These are phyloP conservation scores for Cyclospora cayetanensis DNA, from an alignment of 169 alveolate genomes.

Conservation along the genomic window DNA sequence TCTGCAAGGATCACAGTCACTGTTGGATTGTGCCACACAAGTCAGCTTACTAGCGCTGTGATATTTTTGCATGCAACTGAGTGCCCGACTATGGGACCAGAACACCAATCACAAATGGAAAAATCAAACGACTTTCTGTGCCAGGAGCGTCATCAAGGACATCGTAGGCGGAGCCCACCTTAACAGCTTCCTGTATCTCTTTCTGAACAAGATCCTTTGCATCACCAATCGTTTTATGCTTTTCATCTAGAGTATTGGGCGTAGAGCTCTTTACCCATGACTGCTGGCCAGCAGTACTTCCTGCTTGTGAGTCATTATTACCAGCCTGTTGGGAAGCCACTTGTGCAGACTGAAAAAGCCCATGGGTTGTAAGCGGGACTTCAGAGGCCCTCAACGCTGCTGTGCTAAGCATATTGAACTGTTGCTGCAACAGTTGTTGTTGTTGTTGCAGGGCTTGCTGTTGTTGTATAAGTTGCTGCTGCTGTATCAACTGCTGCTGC, in stretches of 20 bases:
- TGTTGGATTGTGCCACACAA: no score
- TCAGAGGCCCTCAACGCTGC: constrained; percentile 42
- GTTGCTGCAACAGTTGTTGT: constrained; percentile 56
- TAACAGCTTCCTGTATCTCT: constrained; percentile 66
- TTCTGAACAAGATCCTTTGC: constrained; percentile 59
- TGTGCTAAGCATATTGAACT: constrained; percentile 48
- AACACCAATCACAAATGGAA: no score
- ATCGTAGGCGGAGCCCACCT: constrained; percentile 30
- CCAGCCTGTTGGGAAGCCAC: neutral
- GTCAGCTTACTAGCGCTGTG: no score
- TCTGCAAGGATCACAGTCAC: constrained; percentile 7
- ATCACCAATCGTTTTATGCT: constrained; percentile 1
- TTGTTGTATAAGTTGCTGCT: constrained; percentile 57
- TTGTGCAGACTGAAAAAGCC: neutral
- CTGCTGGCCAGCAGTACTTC: neutral
- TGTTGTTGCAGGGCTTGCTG: constrained; percentile 56
- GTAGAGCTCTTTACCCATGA: constrained; percentile 11
- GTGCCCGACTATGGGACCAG: no score
- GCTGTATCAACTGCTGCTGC: constrained; percentile 45
- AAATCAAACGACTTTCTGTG: neutral
- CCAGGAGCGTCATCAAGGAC: neutral
- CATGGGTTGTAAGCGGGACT: neutral
- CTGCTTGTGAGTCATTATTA: no score
- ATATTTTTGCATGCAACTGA: no score
- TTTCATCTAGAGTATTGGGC: neutral